Evolutionary conservation across 1,284 basidiomycete genomes (phyloP).

Genomic region (Trichosporon faecale): DNA sequence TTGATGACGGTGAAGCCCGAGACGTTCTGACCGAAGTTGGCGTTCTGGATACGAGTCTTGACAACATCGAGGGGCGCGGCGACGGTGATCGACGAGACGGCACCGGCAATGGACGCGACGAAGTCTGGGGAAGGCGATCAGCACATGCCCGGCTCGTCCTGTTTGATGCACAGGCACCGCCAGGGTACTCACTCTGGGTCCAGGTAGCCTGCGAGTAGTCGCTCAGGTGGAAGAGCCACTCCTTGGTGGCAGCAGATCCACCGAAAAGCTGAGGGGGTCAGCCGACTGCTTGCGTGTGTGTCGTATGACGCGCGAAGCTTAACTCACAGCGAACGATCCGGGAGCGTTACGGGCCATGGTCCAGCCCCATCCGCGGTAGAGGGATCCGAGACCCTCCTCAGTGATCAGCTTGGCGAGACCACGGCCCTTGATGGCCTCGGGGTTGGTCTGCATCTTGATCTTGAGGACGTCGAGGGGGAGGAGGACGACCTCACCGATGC

Average conservation of each 20-base stretch:
- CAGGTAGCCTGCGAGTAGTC: constrained; percentile 93
- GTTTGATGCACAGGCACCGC: not conserved
- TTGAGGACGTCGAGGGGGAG: constrained; percentile 94
- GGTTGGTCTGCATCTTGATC: constrained; percentile 97
- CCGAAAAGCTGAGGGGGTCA: constrained; percentile 72
- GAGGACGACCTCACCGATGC: constrained; percentile 95
- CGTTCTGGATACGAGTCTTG: constrained; percentile 97
- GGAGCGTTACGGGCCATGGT: constrained; percentile 97
- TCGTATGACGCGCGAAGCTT: not conserved
- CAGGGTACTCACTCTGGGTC: constrained; percentile 64
- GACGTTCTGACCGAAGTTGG: constrained; percentile 88
- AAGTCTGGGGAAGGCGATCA: constrained; percentile 58
- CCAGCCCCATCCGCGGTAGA: constrained; percentile 99
- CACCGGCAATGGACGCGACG: constrained; percentile 87
- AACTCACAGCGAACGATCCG: constrained; percentile 83
- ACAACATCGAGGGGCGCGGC: constrained; percentile 94
- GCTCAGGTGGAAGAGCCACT: constrained; percentile 80
- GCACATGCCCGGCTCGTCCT: not conserved
- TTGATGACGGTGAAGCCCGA: constrained; percentile 79
- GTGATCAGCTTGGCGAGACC: constrained; percentile 84
- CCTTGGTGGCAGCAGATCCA: constrained; percentile 90
- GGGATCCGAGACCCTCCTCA: constrained; percentile 79
- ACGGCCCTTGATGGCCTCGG: constrained; percentile 89
- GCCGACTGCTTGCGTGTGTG: not conserved
- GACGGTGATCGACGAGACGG: constrained; percentile 91